Evolutionary conservation across 2,329 filamentous ascomycete species (phyloP).

Genomic region (Lecanicillium sp.): DNA sequence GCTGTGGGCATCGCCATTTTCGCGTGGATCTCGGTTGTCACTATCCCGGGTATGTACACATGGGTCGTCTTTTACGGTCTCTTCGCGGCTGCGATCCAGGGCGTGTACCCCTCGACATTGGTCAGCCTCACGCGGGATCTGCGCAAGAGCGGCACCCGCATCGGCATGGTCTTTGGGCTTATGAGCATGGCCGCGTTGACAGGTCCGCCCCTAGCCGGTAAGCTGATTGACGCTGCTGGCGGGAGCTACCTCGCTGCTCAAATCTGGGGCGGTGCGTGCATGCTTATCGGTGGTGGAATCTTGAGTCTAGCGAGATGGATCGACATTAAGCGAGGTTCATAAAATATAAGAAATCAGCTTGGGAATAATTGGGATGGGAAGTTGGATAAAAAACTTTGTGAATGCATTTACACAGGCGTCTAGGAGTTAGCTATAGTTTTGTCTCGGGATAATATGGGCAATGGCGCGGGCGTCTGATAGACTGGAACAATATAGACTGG

Average conservation of each 20-base stretch:
- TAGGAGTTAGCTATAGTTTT: too few relatives aligned
- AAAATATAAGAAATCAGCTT: constrained; percentile 22
- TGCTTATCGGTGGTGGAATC: constrained; percentile 38
- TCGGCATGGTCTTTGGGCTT: constrained; percentile 56
- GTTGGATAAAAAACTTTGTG: too few relatives aligned
- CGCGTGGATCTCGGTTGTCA: constrained; percentile 48
- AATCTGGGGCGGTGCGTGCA: constrained; percentile 40
- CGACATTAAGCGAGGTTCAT: too few relatives aligned
- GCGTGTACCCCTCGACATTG: constrained; percentile 53
- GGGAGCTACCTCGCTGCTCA: constrained; percentile 46
- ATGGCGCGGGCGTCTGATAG: too few relatives aligned
- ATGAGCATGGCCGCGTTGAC: constrained; percentile 48
- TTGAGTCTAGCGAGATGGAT: constrained; percentile 38
- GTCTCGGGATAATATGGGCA: too few relatives aligned
- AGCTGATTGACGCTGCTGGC: constrained; percentile 37
- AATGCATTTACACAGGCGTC: too few relatives aligned
- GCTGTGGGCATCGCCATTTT: constrained; percentile 39
- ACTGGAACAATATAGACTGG: too few relatives aligned
- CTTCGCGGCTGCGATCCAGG: constrained; percentile 57
- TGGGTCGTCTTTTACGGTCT: constrained; percentile 62
- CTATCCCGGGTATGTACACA: constrained; percentile 41
- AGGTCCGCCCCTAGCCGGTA: constrained; percentile 49
- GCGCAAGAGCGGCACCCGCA: constrained; percentile 47
- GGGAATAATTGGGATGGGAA: constrained; percentile 2
- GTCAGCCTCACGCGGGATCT: constrained; percentile 45